Base-by-base conservation (phyloP, 495 filamentous ascomycete species). In the Cercophora samala region DNA sequence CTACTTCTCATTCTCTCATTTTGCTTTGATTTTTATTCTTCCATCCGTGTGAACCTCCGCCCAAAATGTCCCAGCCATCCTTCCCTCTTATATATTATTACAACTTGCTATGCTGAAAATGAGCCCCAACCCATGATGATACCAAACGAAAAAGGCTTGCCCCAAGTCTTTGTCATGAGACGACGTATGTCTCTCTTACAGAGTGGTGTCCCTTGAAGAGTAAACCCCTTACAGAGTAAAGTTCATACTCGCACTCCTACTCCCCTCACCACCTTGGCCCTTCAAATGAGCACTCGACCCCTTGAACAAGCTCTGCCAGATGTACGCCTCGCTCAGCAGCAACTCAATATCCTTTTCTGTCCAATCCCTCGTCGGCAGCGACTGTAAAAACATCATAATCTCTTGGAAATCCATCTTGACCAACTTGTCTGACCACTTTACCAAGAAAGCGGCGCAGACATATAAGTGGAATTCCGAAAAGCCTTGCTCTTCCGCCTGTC, bases 351-450 rank as follows among this genome's bases (percentile, higher is more conserved):
- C 95, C 79, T 98, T 97, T 77, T 97, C 96, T 15, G 93, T 96
- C 95, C 95, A 99, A 26, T 89, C 86, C 65, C 89, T 88, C n/a
- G 96, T 99, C 8, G 95, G 95, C 66, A 98, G 79, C 42, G 93
- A 91, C 80, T 99, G 95, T 26, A 99, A 82, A 73, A 98, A 99
- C 94, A 98, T 98, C 95, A 99, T 98, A 64, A 96, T 88, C 75
- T 97, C 94, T 83, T 97, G 84, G 70, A 96, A 99, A 76, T 99
- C 95, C 95, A 97, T 98, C 78, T 96, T 96, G 32, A 92, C 86
- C 53, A 99, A 84, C 73, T 93, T 90, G 70, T 95, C 90, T 17
- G 94, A 93, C 95, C 95, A 99, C 77, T 98, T 97, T 32, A 98
- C 95, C n/a, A 99, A 83, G 74, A 99, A 98, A 58, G 95, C 95